Base-by-base conservation (phyloP, 2,329 filamentous ascomycete genomes). In the Mycosphaerella arachidis region DNA sequence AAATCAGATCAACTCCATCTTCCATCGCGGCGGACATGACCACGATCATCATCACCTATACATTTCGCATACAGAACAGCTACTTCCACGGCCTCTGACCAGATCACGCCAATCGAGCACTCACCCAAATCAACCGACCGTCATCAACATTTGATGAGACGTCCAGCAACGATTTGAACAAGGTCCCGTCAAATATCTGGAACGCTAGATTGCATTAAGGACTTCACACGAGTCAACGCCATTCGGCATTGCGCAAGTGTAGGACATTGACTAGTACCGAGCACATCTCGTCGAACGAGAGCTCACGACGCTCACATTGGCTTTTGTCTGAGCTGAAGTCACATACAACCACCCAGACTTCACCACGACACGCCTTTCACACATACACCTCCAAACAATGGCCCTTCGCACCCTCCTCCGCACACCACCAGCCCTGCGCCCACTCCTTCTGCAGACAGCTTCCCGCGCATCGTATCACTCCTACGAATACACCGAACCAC, bases 381-480 rank as follows among this genome's bases (percentile, higher is more conserved):
- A 45, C 31, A 4, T 7, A 16, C 18, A 54, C 8, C 29, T 16
- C 35, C 53, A 37, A 37, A 55, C 43, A 43, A 67, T 68, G 63
- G 55, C 68, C 12, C 64, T 71, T 9, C 67, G 67, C n/a, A 65
- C 57, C 6, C 18, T 72, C 12, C 63, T 71, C 18, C 71, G 67
- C 48, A 56, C 64, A 9, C 69, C 68, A 4, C 30, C 66, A 20
- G 29, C 63, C 9, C 55, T 71, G 46, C 70, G 69, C 12, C 66
- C 67, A 7, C 67, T 70, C 29, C 66, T 71, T 40, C 37, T 69
- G 31, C 66, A 65, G 51, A 43, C 63, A 31, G 31, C 63, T 37
- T 56, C 55, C 16, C 57, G 60, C 60, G 62, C 68, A 4, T 57
- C 67, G 55, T 94, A 92, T 79, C 89, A 94, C 77, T 92, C 90